phyloP scores from a whole-genome alignment of 495 filamentous ascomycete species.

The Talaromyces wortmannii region DNA sequence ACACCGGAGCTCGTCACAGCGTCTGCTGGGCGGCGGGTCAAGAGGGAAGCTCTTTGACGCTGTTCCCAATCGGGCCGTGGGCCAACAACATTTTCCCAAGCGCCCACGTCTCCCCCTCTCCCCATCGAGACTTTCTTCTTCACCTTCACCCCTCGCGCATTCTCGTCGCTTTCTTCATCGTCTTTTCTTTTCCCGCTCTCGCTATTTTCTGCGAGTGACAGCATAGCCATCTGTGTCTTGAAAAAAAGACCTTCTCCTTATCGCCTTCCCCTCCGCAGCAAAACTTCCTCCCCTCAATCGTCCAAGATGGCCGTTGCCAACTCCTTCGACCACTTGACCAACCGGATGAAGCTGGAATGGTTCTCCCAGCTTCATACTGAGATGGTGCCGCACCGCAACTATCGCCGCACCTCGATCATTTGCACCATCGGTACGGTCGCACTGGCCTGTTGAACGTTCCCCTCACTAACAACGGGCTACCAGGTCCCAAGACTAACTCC shows the following conservation, averaged over 20 bases:
- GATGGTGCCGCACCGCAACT: conserved; percentile 73
- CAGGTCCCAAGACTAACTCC: conserved; percentile 95
- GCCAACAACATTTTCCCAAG: conserved; percentile 36
- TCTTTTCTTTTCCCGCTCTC: conserved; percentile 3
- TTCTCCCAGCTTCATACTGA: conserved; percentile 75
- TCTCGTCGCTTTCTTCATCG: conserved; percentile 14
- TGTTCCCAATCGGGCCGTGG: conserved; percentile 1
- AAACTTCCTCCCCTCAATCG: conserved; percentile 3
- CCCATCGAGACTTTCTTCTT: conserved; percentile 15
- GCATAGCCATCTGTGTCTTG: background rate
- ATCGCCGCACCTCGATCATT: conserved; percentile 95
- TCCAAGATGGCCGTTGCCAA: conserved; percentile 36
- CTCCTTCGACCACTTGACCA: conserved; percentile 61
- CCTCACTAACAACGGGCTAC: background rate
- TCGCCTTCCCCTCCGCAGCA: background rate
- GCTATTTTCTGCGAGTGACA: no score
- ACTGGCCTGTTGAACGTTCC: background rate
- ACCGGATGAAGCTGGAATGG: conserved; percentile 86
- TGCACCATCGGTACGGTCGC: conserved; percentile 78
- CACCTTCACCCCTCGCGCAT: conserved; percentile 7
- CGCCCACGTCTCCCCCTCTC: conserved; percentile 12
- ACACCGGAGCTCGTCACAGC: background rate
- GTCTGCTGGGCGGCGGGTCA: background rate
- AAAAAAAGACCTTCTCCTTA: background rate
- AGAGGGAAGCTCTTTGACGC: background rate